These are phyloP conservation scores for Homolaphlyctis polyrhiza DNA, from an alignment of 371 early-diverging fungal species.

Conservation along the genomic window DNA sequence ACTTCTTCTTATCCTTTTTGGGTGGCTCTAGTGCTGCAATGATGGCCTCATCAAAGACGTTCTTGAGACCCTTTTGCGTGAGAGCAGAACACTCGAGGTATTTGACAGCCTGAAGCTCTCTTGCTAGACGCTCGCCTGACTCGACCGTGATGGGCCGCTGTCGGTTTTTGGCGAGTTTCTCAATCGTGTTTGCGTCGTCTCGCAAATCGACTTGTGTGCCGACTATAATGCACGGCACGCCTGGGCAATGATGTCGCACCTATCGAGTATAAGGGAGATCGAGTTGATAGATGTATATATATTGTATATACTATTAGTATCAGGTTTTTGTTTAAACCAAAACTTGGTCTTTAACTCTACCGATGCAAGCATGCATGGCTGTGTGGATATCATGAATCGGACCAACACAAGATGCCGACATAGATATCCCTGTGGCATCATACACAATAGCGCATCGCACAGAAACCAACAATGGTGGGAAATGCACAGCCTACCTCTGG, in stretches of 20 bases:
- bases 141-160: slow-evolving; percentile 80
- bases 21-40: slow-evolving; percentile 97
- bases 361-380: too few relatives aligned
- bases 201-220: slow-evolving; percentile 96
- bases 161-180: slow-evolving; percentile 75
- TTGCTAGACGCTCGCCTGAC: slow-evolving; percentile 79
- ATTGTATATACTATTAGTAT: too few relatives aligned
- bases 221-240: slow-evolving; percentile 93
- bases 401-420: too few relatives aligned
- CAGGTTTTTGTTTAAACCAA: too few relatives aligned
- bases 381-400: too few relatives aligned
- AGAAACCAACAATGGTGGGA: too few relatives aligned
- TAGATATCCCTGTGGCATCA: too few relatives aligned
- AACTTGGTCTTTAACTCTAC: too few relatives aligned
- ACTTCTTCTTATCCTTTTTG: slow-evolving; percentile 66
- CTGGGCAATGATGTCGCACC: slow-evolving; percentile 95
- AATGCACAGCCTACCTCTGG: slow-evolving; percentile 38
- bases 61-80: slow-evolving; percentile 93
- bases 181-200: slow-evolving; percentile 75
- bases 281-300: slow-evolving; percentile 85
- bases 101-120: slow-evolving; percentile 88
- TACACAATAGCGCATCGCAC: too few relatives aligned
- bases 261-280: slow-evolving; percentile 82
- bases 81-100: slow-evolving; percentile 97
- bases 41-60: slow-evolving; percentile 98